Base-by-base conservation (phyloP, 1,139 yeast genomes). In the Yamadazyma triangularis region DNA sequence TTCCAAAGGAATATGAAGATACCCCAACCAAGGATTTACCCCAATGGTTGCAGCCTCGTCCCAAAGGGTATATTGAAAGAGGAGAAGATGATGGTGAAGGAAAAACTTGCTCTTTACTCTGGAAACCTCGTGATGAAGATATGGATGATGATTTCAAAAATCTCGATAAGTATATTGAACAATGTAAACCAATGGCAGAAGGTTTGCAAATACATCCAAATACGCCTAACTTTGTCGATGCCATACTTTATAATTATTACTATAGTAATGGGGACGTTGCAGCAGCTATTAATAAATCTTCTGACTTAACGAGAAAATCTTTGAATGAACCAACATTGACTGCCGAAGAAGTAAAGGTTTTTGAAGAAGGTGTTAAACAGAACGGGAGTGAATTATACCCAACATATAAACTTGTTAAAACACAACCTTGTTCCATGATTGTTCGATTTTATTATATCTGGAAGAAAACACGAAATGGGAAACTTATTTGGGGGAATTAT, bases 371-470 rank as follows among this genome's bases (percentile, higher is more conserved):
- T 2, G 88, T 89, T 4, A 64, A 64, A 23, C 69, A 72, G 35
- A 73, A 73, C 51, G 97, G 96, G 6, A 79, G 87, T 50, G 96
- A 89, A 48, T 57, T 89, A 14, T 78, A 77, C 47, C 87, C 84
- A 2, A 93, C 86, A 0, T 74, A 56, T 42, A 73, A 78, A 47
- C 73, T 70, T 39, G 93, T 89, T 4, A 71, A 71, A 25, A 70
- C 88, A 0, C 93, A 84, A 43, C 65, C 86, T 0, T 63, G 78
- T 32, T 72, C 89, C 0, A 84, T 81, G 78, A 70, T 88, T 40
- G 96, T 89, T 1, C 59, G 96, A 32, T 89, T 72, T 50, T 89
- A 86, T 49, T 89, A 89, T 48, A 60, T 84, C 31, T 89, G 97
- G 97, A 89, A 89, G 55, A 89, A 89, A 53, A 80, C 96, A 0